These are phyloP conservation scores for Pyrus hybrid DNA, from an alignment of 331 rosid species.

Conservation along the genomic window DNA sequence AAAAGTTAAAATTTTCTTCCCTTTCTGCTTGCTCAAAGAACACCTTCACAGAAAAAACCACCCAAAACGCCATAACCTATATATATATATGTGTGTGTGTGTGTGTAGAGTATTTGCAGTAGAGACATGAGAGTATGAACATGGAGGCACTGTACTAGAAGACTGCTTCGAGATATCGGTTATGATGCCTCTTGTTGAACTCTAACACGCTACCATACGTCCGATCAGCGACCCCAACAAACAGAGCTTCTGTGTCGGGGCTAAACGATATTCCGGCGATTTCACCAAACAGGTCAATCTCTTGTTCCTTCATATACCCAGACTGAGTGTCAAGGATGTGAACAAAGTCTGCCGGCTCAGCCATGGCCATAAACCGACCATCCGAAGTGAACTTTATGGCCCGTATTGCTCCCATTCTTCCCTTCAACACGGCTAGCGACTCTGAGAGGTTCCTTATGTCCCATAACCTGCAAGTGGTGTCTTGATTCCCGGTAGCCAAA, in stretches of 20 bases:
- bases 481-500: slow-evolving; percentile 96
- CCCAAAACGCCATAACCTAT: too few relatives aligned
- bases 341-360: slow-evolving; percentile 94
- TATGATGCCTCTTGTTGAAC: slow-evolving; percentile 43
- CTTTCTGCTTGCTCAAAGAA: neutral
- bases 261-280: slow-evolving; percentile 83
- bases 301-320: slow-evolving; percentile 57
- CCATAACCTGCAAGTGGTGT: slow-evolving; percentile 95
- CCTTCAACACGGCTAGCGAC: slow-evolving; percentile 72
- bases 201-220: slow-evolving; percentile 81
- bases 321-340: slow-evolving; percentile 53
- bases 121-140: too few relatives aligned
- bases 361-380: slow-evolving; percentile 77
- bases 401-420: slow-evolving; percentile 89
- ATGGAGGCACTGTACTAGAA: slow-evolving; percentile 17
- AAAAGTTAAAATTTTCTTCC: neutral
- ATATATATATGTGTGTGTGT: too few relatives aligned
- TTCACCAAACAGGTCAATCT: slow-evolving; percentile 89
- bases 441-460: slow-evolving; percentile 75
- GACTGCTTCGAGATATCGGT: slow-evolving; percentile 31
- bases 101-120: too few relatives aligned
- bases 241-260: slow-evolving; percentile 78
- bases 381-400: slow-evolving; percentile 58
- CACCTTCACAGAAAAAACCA: neutral
- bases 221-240: slow-evolving; percentile 77